Evolutionary conservation across 441 rosid genomes (phyloP), one percentile per base, ranked within the genome.

Genomic region (Manihot esculenta): DNA sequence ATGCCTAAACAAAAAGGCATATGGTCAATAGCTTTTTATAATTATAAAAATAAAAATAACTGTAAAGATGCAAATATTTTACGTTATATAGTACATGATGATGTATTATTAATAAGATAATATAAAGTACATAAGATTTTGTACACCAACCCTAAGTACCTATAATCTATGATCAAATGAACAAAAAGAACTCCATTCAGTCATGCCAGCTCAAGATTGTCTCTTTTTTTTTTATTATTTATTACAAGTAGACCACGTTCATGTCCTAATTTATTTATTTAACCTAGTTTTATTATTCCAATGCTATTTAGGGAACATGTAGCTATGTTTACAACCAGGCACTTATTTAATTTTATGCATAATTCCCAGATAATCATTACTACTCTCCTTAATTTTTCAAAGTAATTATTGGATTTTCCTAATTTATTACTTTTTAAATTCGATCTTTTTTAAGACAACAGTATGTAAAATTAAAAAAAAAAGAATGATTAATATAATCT

Each of bases 211-310:
- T 64, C 35, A 54, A 62, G 10, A n/a, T n/a, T n/a, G n/a, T n/a
- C n/a, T n/a, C n/a, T 9, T 50, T 64, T 72, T 62, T 49, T 30
- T 51, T 7, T 15, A 73, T 65, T 64, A 12, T 56, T 4, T 70
- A 56, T 10, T 59, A 72, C 79, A 71, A 82, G 84, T 61, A 44
- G 85, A 58, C 79, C 87, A 85, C 27, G 84, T 83, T 79, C 73
- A 11, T 66, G 69, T 14, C 70, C 67, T n/a, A 49, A 20, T 58
- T 0, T 18, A 64, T 30, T 30, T 48, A n/a, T n/a, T n/a, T n/a
- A n/a, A 30, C 35, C 4, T 21, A n/a, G 5, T 33, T 60, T 33
- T 21, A 47, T 60, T 33, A 66, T 74, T 72, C 75, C 63, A 45
- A 70, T 48, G 30, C 77, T 71, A 62, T 35, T 2, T 15, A 20